phyloP scores from a whole-genome alignment of 805 yeast species.

The Yarrowia yakushimensis region DNA sequence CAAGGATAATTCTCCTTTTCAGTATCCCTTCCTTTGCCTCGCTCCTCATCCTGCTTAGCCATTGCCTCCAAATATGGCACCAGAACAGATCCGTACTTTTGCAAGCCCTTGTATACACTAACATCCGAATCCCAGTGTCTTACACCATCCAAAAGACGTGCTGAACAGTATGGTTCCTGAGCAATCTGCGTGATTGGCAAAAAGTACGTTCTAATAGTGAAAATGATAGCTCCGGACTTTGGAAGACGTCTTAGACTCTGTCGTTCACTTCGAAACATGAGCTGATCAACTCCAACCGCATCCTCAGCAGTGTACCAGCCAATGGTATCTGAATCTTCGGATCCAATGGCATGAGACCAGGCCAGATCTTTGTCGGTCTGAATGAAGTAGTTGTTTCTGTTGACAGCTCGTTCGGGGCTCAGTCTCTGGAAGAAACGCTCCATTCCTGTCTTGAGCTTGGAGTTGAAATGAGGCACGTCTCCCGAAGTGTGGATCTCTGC shows the following conservation, averaged over 20 bases:
- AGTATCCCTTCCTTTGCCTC: background rate
- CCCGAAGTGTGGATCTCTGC: conserved; percentile 60
- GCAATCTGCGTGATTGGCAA: conserved; percentile 1
- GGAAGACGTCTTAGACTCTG: conserved; percentile 2
- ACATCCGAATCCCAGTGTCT: conserved; percentile 60
- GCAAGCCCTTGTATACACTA: conserved; percentile 56
- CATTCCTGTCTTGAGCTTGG: conserved; percentile 59
- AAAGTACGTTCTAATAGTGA: conserved; percentile 4
- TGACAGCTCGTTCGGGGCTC: conserved; percentile 60
- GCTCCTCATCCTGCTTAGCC: conserved; percentile 45
- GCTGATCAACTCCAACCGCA: conserved; percentile 46
- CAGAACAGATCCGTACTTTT: conserved; percentile 50
- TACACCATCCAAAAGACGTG: conserved; percentile 46
- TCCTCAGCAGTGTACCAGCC: conserved; percentile 63
- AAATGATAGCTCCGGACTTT: background rate
- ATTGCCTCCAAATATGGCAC: conserved; percentile 52
- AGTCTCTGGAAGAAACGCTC: conserved; percentile 59
- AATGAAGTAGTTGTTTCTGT: conserved; percentile 56
- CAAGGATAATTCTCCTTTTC: conserved; percentile 13
- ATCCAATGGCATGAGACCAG: conserved; percentile 61
- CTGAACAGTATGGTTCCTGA: conserved; percentile 2
- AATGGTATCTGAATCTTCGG: conserved; percentile 47
- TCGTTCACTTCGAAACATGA: conserved; percentile 34
- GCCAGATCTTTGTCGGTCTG: conserved; percentile 61
- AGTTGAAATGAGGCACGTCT: conserved; percentile 63